Base-by-base conservation (phyloP, 208 protist species). In the Trypanosoma theileri region DNA sequence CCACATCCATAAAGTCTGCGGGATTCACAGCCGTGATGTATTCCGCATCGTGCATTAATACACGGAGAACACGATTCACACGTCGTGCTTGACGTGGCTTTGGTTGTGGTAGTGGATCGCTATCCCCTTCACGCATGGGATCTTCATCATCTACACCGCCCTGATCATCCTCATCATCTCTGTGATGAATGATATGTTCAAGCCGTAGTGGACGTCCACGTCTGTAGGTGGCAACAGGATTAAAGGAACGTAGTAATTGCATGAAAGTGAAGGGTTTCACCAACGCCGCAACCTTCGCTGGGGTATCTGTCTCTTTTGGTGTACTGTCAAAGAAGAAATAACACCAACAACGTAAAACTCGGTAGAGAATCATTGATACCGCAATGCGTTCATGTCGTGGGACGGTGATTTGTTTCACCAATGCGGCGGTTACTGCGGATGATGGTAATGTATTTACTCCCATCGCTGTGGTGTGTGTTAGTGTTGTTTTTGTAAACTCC, bases 261-360 rank as follows among this genome's bases (percentile, higher is more conserved):
- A 82, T 81, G 31, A 91, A 68, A 11, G 85, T 80, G 31, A 85
- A 82, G 1, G 92, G 92, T 76, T 97, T 97, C 59, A 96, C 51
- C 31, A 94, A 61, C 16, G 85, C 80, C 0, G 85, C 82, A 50
- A 96, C 86, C 77, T 94, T 91, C 26, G 61, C 79, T 35, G 86
- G 73, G 0, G 88, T 86, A 55, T 77, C 74, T 0, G 79, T 91
- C 19, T 82, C 41, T 65, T 84, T 89, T 1, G 89, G 89, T 0
- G 86, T 91, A 31, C 82, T 73, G 55, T 89, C 78, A 35, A 90
- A 75, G 40, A 95, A 71, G 6, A 93, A 60, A 56, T 95, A 95
- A 71, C 86, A 93, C 59, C 89, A 59, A 57, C 84, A 86, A 21
- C 86, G 86, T 48, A 92, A 59, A 11, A 90, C 75, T 31, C 81